A percentile compares a stretch with the other conserved stretches of the same genome.
Evolutionary conservation across 768 basidiomycete genomes (phyloP).

Genomic region (Auricularia sp.): DNA sequence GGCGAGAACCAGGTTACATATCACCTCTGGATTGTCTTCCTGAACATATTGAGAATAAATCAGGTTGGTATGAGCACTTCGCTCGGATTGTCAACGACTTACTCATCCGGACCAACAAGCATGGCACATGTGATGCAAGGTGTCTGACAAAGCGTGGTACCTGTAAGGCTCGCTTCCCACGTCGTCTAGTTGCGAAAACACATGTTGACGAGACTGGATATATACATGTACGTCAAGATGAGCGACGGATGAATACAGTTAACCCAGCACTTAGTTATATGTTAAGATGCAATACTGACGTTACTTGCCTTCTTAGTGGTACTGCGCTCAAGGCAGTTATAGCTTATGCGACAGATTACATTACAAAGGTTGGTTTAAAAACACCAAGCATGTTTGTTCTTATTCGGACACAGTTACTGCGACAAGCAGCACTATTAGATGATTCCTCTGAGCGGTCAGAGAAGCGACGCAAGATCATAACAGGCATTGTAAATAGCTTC

Average conservation of each 20-base stretch:
- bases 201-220: background rate
- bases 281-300: slow-evolving; percentile 15
- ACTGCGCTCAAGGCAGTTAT: slow-evolving; percentile 10
- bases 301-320: slow-evolving; percentile 10
- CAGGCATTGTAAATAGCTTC: background rate
- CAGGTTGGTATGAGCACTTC: too few relatives aligned
- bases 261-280: background rate
- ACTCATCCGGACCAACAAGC: background rate
- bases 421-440: slow-evolving; percentile 15
- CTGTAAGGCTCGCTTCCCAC: background rate
- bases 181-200: background rate
- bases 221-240: background rate
- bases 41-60: too few relatives aligned
- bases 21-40: background rate
- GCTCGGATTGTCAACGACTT: background rate
- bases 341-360: slow-evolving; percentile 12
- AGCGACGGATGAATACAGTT: background rate
- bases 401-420: slow-evolving; percentile 14
- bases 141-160: slow-evolving; percentile 9
- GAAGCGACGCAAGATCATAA: background rate
- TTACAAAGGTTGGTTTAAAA: slow-evolving; percentile 9
- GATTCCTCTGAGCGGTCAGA: too few relatives aligned
- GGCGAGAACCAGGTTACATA: background rate
- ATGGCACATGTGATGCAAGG: slow-evolving; percentile 6
- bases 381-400: slow-evolving; percentile 3